Evolutionary conservation across 192 early-diverging fungal genomes (phyloP).

Genomic region (Podila clonocystis): DNA sequence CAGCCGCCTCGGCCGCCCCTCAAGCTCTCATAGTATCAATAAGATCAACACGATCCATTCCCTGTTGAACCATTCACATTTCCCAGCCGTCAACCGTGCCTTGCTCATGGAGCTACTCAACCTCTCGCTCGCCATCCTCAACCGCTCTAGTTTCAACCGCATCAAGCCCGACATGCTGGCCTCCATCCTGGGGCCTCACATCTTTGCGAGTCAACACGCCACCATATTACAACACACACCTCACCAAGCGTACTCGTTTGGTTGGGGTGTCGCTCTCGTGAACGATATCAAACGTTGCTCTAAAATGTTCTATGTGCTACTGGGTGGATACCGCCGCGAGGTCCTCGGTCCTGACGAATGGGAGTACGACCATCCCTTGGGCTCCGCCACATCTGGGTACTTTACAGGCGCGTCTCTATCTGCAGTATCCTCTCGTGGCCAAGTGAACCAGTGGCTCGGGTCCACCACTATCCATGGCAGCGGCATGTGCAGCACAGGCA

Average conservation of each 20-base stretch:
- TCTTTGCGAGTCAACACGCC: conserved; percentile 43
- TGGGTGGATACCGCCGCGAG: conserved; percentile 42
- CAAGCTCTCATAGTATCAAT: conserved; percentile 15
- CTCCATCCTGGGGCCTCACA: conserved; percentile 44
- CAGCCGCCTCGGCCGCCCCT: not conserved
- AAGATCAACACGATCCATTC: conserved; percentile 45
- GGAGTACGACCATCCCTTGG: conserved; percentile 22
- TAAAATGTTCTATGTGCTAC: conserved; percentile 48
- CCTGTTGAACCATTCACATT: conserved; percentile 37
- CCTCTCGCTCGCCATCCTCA: conserved; percentile 41
- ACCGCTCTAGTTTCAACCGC: conserved; percentile 44
- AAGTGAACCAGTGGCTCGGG: conserved; percentile 35
- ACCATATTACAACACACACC: conserved; percentile 46
- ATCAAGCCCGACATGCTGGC: conserved; percentile 47
- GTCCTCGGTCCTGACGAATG: conserved; percentile 34
- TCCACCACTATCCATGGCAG: conserved; percentile 26
- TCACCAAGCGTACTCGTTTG: conserved; percentile 40
- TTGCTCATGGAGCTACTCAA: conserved; percentile 45
- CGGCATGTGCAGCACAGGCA: conserved; percentile 1
- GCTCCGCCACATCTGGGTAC: not conserved
- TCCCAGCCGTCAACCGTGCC: conserved; percentile 40
- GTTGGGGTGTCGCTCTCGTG: conserved; percentile 40
- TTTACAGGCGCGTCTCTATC: conserved; percentile 3
- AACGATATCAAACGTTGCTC: conserved; percentile 49
- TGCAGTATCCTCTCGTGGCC: conserved; percentile 7